These are phyloP conservation scores for Metarhizium humberi DNA, from an alignment of 2,329 filamentous ascomycete genomes.

Conservation along the genomic window DNA sequence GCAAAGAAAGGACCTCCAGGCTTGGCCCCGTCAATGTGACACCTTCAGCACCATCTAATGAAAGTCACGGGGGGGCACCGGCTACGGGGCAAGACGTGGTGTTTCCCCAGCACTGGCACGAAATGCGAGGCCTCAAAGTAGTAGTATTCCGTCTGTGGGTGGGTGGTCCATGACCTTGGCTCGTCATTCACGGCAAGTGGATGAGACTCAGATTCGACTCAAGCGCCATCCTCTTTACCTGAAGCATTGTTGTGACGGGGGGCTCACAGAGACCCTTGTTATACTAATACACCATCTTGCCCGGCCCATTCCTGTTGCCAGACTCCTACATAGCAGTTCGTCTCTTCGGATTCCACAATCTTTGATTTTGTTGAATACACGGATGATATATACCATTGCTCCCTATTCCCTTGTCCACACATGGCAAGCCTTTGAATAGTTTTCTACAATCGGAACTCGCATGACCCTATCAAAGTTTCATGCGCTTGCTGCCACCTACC, in stretches of 20 bases:
- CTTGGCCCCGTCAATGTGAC: neutral
- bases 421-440: neutral
- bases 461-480: neutral
- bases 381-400: neutral
- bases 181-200: neutral
- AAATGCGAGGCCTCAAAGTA: neutral
- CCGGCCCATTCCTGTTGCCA: neutral
- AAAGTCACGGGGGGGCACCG: neutral
- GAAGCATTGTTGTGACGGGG: neutral
- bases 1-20: neutral
- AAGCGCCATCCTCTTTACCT: neutral
- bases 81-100: neutral
- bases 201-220: neutral
- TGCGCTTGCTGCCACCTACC: neutral
- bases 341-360: neutral
- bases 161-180: constrained; percentile 1
- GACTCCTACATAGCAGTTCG: neutral
- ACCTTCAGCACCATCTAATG: neutral
- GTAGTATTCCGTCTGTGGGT: neutral
- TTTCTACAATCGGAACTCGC: neutral
- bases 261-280: neutral
- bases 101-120: constrained; percentile 1
- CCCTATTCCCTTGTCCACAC: neutral
- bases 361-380: neutral
- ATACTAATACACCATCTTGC: constrained; percentile 1